Evolutionary conservation across 805 yeast species (phyloP).

Genomic region (Saccharomycopsis lassenensis): DNA sequence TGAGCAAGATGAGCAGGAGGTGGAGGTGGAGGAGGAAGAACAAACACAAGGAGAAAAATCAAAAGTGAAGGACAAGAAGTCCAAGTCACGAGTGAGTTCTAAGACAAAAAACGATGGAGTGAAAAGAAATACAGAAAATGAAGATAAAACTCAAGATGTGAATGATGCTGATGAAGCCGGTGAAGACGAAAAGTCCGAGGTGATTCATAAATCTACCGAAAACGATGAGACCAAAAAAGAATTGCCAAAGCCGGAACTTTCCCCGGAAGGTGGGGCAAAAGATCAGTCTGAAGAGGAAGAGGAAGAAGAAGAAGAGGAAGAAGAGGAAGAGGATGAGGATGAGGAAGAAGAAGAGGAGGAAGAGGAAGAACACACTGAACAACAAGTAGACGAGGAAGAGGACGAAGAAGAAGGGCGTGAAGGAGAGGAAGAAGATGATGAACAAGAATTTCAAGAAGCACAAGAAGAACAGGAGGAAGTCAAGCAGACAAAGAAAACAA

Average conservation of each 20-base stretch:
- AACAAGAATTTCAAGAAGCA: not conserved
- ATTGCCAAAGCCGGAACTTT: no score
- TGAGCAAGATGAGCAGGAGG: conserved; percentile 1
- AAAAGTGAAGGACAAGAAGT: not conserved
- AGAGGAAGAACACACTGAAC: not conserved
- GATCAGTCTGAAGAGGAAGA: conserved; percentile 6
- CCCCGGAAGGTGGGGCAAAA: not conserved
- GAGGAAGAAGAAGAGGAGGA: conserved; percentile 1
- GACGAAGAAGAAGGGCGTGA: not conserved
- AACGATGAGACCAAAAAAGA: no score
- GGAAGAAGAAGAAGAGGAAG: conserved; percentile 4
- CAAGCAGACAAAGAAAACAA: not conserved
- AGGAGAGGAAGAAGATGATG: conserved; percentile 1
- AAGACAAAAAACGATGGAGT: not conserved
- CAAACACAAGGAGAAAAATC: not conserved
- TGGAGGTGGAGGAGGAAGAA: conserved; percentile 3
- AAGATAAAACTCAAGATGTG: not conserved
- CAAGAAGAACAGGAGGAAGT: conserved; percentile 4
- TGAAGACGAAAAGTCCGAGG: conserved; percentile 1
- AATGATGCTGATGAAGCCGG: conserved; percentile 2
- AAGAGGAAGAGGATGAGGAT: conserved; percentile 2
- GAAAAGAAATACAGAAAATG: not conserved
- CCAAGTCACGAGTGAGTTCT: not conserved
- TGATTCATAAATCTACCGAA: not conserved
- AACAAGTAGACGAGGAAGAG: conserved; percentile 1